These are phyloP conservation scores for Pythium grandisporangium DNA, from an alignment of 352 stramenopile species.

Conservation along the genomic window DNA sequence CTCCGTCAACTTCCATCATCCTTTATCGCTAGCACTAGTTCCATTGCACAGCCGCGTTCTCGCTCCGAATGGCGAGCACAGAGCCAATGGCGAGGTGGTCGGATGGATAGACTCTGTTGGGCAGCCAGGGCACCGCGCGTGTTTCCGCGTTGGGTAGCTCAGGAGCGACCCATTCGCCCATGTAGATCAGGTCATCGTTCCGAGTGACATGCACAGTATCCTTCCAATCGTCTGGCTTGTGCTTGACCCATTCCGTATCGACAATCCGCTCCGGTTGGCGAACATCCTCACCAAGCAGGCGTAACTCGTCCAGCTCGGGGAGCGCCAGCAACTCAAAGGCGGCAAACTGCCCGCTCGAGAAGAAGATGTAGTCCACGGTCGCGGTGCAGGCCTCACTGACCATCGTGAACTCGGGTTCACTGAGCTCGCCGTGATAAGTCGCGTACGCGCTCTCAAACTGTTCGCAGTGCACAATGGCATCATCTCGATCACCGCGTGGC, in stretches of 20 bases:
- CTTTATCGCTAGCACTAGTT: too few species aligned
- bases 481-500: constrained; percentile 30
- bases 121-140: constrained; percentile 30
- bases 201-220: constrained; percentile 7
- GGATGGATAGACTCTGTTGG: constrained; percentile 59
- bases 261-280: constrained; percentile 6
- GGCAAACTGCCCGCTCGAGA: constrained; percentile 34
- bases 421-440: constrained; percentile 30
- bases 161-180: constrained; percentile 33
- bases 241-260: constrained; percentile 31
- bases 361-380: constrained; percentile 85
- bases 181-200: constrained; percentile 26
- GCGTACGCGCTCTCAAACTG: constrained; percentile 70
- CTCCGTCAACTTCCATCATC: too few species aligned
- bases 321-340: constrained; percentile 50
- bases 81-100: constrained; percentile 71
- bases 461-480: constrained; percentile 44
- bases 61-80: constrained; percentile 40
- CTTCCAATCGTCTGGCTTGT: constrained; percentile 26
- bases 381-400: constrained; percentile 42
- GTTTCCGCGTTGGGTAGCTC: constrained; percentile 28
- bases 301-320: constrained; percentile 30
- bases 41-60: constrained; percentile 38
- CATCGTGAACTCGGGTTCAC: constrained; percentile 67
- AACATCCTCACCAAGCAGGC: constrained; percentile 28